Base-by-base conservation (phyloP, 2,329 filamentous ascomycete genomes). In the Didymella keratinophila region DNA sequence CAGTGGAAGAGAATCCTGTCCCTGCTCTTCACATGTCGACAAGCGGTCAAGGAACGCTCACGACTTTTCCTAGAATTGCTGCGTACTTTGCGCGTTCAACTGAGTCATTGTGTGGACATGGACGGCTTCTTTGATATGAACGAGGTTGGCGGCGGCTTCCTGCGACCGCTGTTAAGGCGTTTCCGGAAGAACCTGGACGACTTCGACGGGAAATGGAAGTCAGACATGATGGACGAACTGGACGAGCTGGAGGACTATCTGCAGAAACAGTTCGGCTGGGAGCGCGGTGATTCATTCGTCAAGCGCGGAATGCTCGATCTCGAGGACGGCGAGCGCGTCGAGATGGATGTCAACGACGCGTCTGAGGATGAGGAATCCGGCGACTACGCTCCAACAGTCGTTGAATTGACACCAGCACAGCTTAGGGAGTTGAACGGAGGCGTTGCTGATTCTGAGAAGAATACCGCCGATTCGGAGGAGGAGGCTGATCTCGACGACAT, bases 291-390 rank as follows among this genome's bases (percentile, higher is more conserved):
- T 43, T 77, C 79, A 18, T 82, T 85, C 62, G 79, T 87, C 20
- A 82, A 82, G 61, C 80, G 79, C 23, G 87, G 87, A 0, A 82
- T 87, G 76, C 64, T 89, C 30, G 81, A 86, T 61, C 69, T 89
- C 52, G 86, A 88, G 69, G 87, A 89, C 67, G 87, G 87, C 16
- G 87, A 89, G 71, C 78, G 81, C 61, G 82, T 89, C 4, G 85
- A 87, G 63, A 79, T 89, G 78, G 84, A 86, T 20, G 75, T 84
- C 61, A 76, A 78, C 20, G 81, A 78, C 14, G 75, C 78, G 37
- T 86, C 87, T 43, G 84, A 85, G 66, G 85, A 88, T 20, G 86
- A 89, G 49, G 86, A 89, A 73, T 82, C 80, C 12, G 87, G 87
- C 11, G 86, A 89, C 64, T 89, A 86, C 79, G 86, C 86, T 28